A percentile compares a stretch with the other conserved stretches of the same genome.
Evolutionary conservation across 257 asterid genomes (phyloP).

Genomic region (Solanum phureja): DNA sequence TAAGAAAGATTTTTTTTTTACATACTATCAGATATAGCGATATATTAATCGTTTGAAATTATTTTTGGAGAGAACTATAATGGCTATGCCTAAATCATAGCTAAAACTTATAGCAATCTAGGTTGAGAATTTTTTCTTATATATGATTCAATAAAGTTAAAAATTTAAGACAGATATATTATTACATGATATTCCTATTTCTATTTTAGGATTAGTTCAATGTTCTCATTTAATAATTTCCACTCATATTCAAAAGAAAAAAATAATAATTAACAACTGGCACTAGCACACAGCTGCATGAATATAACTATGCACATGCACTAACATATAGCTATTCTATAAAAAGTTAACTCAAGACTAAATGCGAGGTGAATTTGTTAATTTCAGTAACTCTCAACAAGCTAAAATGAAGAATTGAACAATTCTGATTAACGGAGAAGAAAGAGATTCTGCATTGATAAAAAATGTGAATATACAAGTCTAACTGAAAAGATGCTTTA

Average conservation of each 20-base stretch:
- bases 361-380: not conserved
- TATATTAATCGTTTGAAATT: no score
- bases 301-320: not conserved
- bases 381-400: no score
- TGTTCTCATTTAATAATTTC: not conserved
- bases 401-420: no score
- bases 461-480: no score
- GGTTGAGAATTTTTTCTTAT: not conserved
- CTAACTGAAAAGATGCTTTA: no score
- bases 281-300: not conserved
- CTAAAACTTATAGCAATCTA: no score
- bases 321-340: not conserved
- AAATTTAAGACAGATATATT: not conserved
- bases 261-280: not conserved
- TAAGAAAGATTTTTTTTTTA: no score
- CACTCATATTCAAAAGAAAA: not conserved
- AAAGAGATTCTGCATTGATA: no score
- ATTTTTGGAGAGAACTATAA: no score
- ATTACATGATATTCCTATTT: not conserved
- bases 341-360: not conserved
- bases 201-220: not conserved
- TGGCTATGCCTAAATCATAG: no score
- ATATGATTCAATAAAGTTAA: not conserved
- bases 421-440: no score
- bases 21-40: no score